Conservation (phyloP, 2,329 filamentous ascomycete genomes). For the Alternaria sp. region DNA sequence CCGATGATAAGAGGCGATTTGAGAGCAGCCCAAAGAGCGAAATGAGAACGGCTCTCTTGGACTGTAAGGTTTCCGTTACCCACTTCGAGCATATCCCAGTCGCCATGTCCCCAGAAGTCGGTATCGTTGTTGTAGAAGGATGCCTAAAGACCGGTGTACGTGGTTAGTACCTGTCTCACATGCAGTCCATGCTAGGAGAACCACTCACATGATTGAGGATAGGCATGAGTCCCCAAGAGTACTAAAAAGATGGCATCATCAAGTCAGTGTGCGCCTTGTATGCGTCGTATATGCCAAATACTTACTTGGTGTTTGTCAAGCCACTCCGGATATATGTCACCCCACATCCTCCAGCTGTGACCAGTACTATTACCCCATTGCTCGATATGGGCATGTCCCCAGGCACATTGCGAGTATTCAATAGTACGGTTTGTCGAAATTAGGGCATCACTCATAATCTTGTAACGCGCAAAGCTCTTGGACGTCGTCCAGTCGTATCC, state of each 20-base stretch:
- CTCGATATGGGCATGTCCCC: conserved; percentile 44
- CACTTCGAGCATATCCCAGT: conserved; percentile 48
- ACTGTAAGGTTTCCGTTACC: conserved; percentile 47
- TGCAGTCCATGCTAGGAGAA: not conserved
- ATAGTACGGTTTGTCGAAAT: conserved; percentile 51
- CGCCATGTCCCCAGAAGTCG: conserved; percentile 36
- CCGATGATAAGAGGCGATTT: conserved; percentile 57
- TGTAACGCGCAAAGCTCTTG: conserved; percentile 61
- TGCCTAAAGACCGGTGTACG: conserved; percentile 1
- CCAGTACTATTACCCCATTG: conserved; percentile 45
- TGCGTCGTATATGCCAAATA: not conserved
- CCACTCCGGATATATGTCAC: conserved; percentile 36
- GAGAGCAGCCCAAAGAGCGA: conserved; percentile 54
- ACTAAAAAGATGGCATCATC: not conserved
- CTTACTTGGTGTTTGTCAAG: conserved; percentile 2
- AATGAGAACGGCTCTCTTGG: conserved; percentile 47
- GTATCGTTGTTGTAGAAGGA: conserved; percentile 31
- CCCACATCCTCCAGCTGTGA: conserved; percentile 44
- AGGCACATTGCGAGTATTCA: conserved; percentile 47
- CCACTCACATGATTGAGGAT: conserved; percentile 27
- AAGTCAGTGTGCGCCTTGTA: not conserved
- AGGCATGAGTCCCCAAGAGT: conserved; percentile 25
- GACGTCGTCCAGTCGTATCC: conserved; percentile 62
- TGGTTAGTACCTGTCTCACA: not conserved
- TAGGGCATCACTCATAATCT: conserved; percentile 54